Percentiles rank a stretch among this genome's conserved stretches.
Evolutionary conservation across 768 basidiomycete genomes (phyloP).

Genomic region (Boletus rubescentipes): DNA sequence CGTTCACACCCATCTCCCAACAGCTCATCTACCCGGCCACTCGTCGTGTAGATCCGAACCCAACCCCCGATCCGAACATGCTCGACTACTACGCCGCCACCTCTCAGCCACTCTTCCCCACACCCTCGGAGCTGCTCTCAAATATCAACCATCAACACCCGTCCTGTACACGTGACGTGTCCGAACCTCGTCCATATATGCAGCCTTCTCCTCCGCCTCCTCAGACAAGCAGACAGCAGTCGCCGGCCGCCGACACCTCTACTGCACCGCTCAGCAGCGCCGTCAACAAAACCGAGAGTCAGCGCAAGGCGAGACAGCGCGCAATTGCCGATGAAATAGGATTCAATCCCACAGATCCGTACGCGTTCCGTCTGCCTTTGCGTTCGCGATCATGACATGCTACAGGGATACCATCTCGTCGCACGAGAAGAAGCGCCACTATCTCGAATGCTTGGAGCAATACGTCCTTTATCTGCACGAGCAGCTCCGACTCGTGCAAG

Average conservation of each 20-base stretch:
- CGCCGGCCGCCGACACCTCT: slow-evolving; percentile 5
- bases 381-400: neutral
- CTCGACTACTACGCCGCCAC: slow-evolving; percentile 25
- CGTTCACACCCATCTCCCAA: slow-evolving; percentile 6
- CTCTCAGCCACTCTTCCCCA: slow-evolving; percentile 51
- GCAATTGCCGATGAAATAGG: slow-evolving; percentile 55
- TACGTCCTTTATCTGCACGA: slow-evolving; percentile 68
- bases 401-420: slow-evolving; percentile 69
- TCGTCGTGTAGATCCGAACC: slow-evolving; percentile 1
- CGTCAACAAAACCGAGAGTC: slow-evolving; percentile 42
- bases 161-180: neutral
- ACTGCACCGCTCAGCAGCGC: neutral
- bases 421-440: slow-evolving; percentile 75
- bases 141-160: slow-evolving; percentile 33
- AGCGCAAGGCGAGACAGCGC: slow-evolving; percentile 58
- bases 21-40: slow-evolving; percentile 15
- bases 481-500: slow-evolving; percentile 52
- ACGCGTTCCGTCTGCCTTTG: slow-evolving; percentile 20
- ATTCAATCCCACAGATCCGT: slow-evolving; percentile 64
- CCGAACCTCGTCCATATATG: slow-evolving; percentile 3
- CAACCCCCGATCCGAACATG: neutral
- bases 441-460: slow-evolving; percentile 70
- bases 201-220: slow-evolving; percentile 14
- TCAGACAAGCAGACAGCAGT: slow-evolving; percentile 7
- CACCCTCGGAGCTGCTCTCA: slow-evolving; percentile 61